Evolutionary conservation across 1,284 basidiomycete genomes (phyloP).

Genomic region (Leccinum solheimii): DNA sequence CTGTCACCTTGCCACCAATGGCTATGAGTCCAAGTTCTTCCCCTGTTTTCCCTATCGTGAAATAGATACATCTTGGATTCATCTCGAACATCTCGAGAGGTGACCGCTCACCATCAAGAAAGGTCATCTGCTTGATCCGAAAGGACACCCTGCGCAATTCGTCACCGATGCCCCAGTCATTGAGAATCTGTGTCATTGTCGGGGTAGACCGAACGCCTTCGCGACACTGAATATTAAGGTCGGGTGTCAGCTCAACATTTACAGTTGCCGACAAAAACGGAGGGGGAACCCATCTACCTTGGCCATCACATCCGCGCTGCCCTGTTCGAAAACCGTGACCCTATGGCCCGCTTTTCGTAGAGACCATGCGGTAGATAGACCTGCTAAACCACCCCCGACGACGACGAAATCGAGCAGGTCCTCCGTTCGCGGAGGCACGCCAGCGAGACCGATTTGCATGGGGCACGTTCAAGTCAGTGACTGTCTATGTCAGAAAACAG

Average conservation of each 20-base stretch:
- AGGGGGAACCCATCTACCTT: constrained; percentile 28
- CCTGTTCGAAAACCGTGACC: constrained; percentile 44
- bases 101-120: constrained; percentile 20
- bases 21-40: constrained; percentile 38
- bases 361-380: constrained; percentile 45
- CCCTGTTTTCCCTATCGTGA: constrained; percentile 34
- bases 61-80: not conserved
- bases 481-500: not conserved
- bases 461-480: not conserved
- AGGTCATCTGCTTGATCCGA: constrained; percentile 35
- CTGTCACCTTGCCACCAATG: constrained; percentile 40
- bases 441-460: constrained; percentile 8
- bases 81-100: too few relatives aligned
- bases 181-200: constrained; percentile 46
- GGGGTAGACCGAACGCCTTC: constrained; percentile 35
- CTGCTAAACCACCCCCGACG: constrained; percentile 44
- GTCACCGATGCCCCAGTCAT: constrained; percentile 44
- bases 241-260: not conserved
- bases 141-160: constrained; percentile 33
- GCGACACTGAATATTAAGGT: constrained; percentile 7
- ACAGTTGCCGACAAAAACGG: too few relatives aligned
- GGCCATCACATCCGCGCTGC: constrained; percentile 25
- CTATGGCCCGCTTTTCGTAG: constrained; percentile 44
- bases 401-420: constrained; percentile 37
- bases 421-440: constrained; percentile 18